phyloP scores from a whole-genome alignment of 2,329 filamentous ascomycete species.

The Sarocladium strictum region DNA sequence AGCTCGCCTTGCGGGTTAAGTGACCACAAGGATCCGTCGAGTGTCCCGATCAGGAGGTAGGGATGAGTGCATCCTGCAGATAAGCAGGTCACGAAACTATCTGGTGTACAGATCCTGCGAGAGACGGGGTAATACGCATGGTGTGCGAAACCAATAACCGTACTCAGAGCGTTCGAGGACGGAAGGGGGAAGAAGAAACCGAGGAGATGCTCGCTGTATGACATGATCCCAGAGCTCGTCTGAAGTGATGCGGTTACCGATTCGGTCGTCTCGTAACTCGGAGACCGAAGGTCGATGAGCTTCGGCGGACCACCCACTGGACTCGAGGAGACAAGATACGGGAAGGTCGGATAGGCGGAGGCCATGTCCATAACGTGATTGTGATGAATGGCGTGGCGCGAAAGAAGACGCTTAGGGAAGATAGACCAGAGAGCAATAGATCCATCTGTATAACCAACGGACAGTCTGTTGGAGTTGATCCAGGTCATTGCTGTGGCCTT shows the following conservation, averaged over 20 bases:
- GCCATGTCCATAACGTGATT: slow-evolving; percentile 48
- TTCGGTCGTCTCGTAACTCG: slow-evolving; percentile 47
- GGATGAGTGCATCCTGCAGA: slow-evolving; percentile 46
- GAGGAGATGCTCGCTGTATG: slow-evolving; percentile 49
- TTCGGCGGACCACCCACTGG: slow-evolving; percentile 49
- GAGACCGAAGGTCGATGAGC: slow-evolving; percentile 46
- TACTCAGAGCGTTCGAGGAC: slow-evolving; percentile 46
- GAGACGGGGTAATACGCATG: slow-evolving; percentile 46
- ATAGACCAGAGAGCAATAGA: slow-evolving; percentile 52
- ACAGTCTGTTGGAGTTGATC: slow-evolving; percentile 49
- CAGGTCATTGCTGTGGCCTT: slow-evolving; percentile 48
- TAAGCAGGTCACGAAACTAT: slow-evolving; percentile 45
- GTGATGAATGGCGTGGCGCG: slow-evolving; percentile 47
- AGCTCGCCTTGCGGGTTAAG: slow-evolving; percentile 33
- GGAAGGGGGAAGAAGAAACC: slow-evolving; percentile 49
- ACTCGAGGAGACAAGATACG: slow-evolving; percentile 48
- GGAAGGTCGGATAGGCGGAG: slow-evolving; percentile 50
- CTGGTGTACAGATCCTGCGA: slow-evolving; percentile 44
- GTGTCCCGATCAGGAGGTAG: slow-evolving; percentile 45
- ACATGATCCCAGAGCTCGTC: slow-evolving; percentile 47
- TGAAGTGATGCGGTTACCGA: slow-evolving; percentile 43
- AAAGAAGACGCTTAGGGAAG: slow-evolving; percentile 40
- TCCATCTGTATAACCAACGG: slow-evolving; percentile 50
- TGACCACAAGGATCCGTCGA: slow-evolving; percentile 48
- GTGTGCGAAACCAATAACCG: slow-evolving; percentile 47